A percentile compares a stretch with the other conserved stretches of the same genome.
These are phyloP conservation scores for Cryphonectria radicalis DNA, from an alignment of 2,329 filamentous ascomycete genomes.

Conservation along the genomic window DNA sequence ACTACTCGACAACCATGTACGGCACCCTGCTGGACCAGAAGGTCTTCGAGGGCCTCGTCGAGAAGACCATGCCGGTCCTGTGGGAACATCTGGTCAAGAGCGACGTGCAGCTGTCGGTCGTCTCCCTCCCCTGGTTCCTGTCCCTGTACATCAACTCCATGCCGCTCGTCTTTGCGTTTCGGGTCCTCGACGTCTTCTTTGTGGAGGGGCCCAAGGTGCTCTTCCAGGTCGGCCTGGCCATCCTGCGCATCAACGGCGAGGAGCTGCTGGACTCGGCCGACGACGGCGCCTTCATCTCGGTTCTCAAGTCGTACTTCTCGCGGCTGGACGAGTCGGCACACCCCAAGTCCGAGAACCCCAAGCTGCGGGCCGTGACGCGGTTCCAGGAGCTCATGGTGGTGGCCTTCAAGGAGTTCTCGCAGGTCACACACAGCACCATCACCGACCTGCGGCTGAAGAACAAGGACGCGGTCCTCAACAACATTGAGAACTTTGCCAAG, in stretches of 20 bases:
- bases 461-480: constrained; percentile 91
- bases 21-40: constrained; percentile 95
- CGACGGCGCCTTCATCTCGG: constrained; percentile 94
- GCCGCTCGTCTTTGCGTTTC: constrained; percentile 96
- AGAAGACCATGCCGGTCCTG: constrained; percentile 96
- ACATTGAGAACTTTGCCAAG: constrained; percentile 97
- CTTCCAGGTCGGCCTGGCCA: constrained; percentile 96
- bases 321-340: constrained; percentile 94
- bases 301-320: constrained; percentile 93
- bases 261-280: constrained; percentile 91
- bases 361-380: constrained; percentile 87
- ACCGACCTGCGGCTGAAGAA: constrained; percentile 88
- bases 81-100: constrained; percentile 98
- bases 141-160: constrained; percentile 99
- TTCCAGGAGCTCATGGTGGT: constrained; percentile 99
- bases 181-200: constrained; percentile 97
- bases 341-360: constrained; percentile 92
- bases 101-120: constrained; percentile 95
- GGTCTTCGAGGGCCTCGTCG: constrained; percentile 97
- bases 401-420: constrained; percentile 96
- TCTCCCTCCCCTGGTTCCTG: constrained; percentile 96
- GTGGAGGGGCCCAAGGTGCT: constrained; percentile 96
- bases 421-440: constrained; percentile 91
- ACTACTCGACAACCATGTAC: constrained; percentile 99
- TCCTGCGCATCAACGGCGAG: constrained; percentile 94